phyloP scores from a whole-genome alignment of 2,329 filamentous ascomycete genomes.

The Tolypocladium inflatum region DNA sequence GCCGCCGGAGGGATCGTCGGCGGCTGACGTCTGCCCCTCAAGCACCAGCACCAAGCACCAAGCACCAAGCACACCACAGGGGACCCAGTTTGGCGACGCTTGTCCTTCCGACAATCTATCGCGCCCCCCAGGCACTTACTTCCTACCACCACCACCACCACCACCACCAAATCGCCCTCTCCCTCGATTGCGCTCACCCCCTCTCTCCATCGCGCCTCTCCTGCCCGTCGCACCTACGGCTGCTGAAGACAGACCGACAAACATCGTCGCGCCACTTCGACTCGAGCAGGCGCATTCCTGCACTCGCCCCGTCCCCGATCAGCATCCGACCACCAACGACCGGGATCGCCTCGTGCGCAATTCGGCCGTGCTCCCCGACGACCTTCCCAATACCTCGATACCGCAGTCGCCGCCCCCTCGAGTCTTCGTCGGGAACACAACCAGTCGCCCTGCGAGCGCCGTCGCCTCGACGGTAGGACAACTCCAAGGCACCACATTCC shows the following conservation, averaged over 20 bases:
- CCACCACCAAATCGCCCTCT: background rate
- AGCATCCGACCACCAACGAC: background rate
- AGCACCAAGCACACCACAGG: background rate
- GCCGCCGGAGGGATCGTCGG: background rate
- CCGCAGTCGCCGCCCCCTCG: background rate
- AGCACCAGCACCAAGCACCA: background rate
- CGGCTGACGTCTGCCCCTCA: background rate
- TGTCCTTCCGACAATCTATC: background rate
- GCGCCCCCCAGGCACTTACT: background rate
- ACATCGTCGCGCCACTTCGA: background rate
- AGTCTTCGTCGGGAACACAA: background rate
- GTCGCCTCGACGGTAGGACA: background rate
- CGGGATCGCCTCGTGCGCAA: background rate
- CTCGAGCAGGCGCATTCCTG: background rate
- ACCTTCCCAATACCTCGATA: background rate
- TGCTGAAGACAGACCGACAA: background rate
- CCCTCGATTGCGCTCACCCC: background rate
- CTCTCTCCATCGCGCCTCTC: background rate
- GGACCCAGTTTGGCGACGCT: background rate
- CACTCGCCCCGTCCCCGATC: background rate
- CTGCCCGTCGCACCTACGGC: background rate
- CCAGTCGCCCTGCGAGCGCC: background rate
- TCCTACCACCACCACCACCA: background rate
- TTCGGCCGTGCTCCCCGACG: background rate
- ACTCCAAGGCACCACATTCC: background rate